These are phyloP conservation scores for Cladorrhinum sp. DNA, from an alignment of 2,329 filamentous ascomycete genomes.

Conservation along the genomic window DNA sequence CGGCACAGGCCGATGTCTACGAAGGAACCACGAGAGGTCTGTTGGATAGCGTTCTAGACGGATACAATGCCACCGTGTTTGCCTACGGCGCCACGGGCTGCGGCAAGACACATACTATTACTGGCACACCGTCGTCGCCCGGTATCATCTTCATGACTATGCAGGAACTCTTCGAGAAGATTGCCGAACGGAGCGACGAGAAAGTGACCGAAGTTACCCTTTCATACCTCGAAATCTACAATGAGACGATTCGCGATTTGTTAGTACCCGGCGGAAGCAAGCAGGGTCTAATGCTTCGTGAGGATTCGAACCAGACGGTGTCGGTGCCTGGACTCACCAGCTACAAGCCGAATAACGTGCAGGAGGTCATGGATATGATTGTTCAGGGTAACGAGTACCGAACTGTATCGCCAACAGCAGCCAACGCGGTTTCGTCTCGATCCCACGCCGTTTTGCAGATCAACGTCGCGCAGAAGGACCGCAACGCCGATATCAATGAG, in stretches of 20 bases:
- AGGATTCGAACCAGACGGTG: slow-evolving; percentile 90
- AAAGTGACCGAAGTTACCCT: slow-evolving; percentile 88
- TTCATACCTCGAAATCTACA: slow-evolving; percentile 98
- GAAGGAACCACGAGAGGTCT: slow-evolving; percentile 85
- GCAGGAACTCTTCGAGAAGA: slow-evolving; percentile 97
- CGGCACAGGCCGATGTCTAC: slow-evolving; percentile 88
- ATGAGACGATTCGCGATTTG: slow-evolving; percentile 95
- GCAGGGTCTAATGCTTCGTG: slow-evolving; percentile 82
- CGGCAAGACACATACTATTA: slow-evolving; percentile 98
- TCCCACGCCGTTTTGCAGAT: slow-evolving; percentile 97
- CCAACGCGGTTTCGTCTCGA: slow-evolving; percentile 94
- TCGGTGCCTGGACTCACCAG: slow-evolving; percentile 88
- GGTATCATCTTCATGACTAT: slow-evolving; percentile 99
- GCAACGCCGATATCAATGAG: slow-evolving; percentile 88
- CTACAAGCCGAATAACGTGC: slow-evolving; percentile 84
- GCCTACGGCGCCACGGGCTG: slow-evolving; percentile 97
- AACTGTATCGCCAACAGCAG: slow-evolving; percentile 94
- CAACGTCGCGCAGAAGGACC: slow-evolving; percentile 90
- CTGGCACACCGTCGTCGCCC: slow-evolving; percentile 84
- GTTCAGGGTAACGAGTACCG: slow-evolving; percentile 90
- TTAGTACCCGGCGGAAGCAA: slow-evolving; percentile 82
- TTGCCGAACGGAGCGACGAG: slow-evolving; percentile 78
- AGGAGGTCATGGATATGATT: slow-evolving; percentile 99
- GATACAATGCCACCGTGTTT: slow-evolving; percentile 98
- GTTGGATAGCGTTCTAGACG: slow-evolving; percentile 93